Percentiles rank a stretch among this genome's conserved stretches.
Evolutionary conservation across 2,329 filamentous ascomycete species (phyloP).

Genomic region (Chaetothyriales sp.): DNA sequence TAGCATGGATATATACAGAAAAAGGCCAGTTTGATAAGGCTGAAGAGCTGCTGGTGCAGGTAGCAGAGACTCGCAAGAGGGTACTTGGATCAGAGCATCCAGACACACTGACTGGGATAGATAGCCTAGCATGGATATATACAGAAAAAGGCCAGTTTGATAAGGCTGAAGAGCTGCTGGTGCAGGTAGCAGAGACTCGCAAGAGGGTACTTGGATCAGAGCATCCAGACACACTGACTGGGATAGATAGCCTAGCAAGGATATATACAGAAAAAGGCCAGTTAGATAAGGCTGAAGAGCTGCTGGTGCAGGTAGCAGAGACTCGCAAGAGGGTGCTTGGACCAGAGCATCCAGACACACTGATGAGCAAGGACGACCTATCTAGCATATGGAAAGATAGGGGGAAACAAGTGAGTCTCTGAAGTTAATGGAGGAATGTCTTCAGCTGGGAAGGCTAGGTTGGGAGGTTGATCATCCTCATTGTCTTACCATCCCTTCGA

Average conservation of each 20-base stretch:
- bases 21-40: constrained; percentile 15
- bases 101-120: constrained; percentile 17
- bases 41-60: constrained; percentile 3
- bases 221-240: constrained; percentile 18
- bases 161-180: constrained; percentile 9
- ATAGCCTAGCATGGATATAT: constrained; percentile 8
- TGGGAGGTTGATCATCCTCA: too few relatives aligned
- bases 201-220: constrained; percentile 15
- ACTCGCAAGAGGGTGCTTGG: constrained; percentile 5
- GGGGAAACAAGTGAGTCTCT: too few relatives aligned
- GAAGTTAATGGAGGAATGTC: too few relatives aligned
- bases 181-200: constrained; percentile 8
- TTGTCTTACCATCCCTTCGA: too few relatives aligned
- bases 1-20: constrained; percentile 5
- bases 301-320: constrained; percentile 4
- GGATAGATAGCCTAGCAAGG: constrained; percentile 13
- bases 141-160: constrained; percentile 9
- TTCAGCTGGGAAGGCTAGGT: too few relatives aligned
- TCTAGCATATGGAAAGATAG: constrained; percentile 2
- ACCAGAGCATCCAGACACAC: constrained; percentile 11
- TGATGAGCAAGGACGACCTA: constrained; percentile 13
- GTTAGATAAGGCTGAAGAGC: constrained; percentile 11
- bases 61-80: constrained; percentile 9
- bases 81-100: constrained; percentile 18
- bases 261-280: constrained; percentile 6